Percentiles rank a stretch among this genome's conserved stretches.
phyloP scores from a whole-genome alignment of 2,329 filamentous ascomycete genomes.

The Fusarium verticillioides region DNA sequence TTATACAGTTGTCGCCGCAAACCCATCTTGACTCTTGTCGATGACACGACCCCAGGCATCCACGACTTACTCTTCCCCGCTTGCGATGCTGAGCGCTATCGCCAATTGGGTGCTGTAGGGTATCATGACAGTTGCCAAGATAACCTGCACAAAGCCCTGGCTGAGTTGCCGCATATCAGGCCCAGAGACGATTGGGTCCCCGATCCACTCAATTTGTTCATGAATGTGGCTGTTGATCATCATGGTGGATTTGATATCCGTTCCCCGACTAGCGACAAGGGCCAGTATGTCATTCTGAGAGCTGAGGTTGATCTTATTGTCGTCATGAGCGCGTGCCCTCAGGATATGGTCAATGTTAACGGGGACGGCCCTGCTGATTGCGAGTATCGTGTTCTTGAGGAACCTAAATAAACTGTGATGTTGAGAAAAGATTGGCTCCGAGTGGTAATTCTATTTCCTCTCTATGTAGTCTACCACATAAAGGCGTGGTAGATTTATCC shows the following conservation, averaged over 20 bases:
- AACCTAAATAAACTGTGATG: fast-evolving
- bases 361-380: neutral
- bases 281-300: neutral
- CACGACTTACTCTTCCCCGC: neutral
- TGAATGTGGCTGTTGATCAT: neutral
- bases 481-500: neutral
- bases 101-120: neutral
- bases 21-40: neutral
- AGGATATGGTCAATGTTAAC: neutral
- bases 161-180: fast-evolving
- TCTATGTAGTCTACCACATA: neutral
- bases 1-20: neutral
- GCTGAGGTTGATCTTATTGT: neutral
- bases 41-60: neutral
- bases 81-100: neutral
- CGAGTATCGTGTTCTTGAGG: neutral
- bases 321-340: neutral
- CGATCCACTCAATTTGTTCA: neutral
- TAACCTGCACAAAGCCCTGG: neutral
- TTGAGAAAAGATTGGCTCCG: fast-evolving
- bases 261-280: neutral
- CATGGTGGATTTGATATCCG: neutral
- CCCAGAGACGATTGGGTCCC: neutral
- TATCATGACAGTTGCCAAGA: neutral
- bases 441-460: too few relatives aligned